Evolutionary conservation across 768 basidiomycete genomes (phyloP).

Genomic region (Tephrocybe rancida): DNA sequence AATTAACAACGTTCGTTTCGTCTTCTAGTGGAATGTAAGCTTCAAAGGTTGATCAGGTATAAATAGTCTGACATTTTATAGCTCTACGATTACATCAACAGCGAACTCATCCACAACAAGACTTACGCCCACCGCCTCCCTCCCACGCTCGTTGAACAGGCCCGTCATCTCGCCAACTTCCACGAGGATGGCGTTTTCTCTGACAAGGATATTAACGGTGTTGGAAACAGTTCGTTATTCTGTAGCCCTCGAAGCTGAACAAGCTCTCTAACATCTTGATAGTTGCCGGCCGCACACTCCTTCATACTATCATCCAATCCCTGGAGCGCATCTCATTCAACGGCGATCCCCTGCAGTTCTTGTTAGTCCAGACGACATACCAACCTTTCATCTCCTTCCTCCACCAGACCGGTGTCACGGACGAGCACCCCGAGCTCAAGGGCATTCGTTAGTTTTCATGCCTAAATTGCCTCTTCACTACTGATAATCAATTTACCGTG

Average conservation of each 20-base stretch:
- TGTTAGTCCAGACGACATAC: slow-evolving; percentile 81
- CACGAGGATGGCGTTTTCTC: slow-evolving; percentile 82
- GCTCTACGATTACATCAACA: slow-evolving; percentile 80
- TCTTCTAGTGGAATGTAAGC: slow-evolving; percentile 72
- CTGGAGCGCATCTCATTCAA: slow-evolving; percentile 81
- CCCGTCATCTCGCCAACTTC: slow-evolving; percentile 74
- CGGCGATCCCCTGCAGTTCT: slow-evolving; percentile 77
- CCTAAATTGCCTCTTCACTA: background rate
- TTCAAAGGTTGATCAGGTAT: background rate
- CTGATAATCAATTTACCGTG: slow-evolving; percentile 1
- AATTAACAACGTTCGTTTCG: slow-evolving; percentile 15
- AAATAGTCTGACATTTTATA: slow-evolving; percentile 27
- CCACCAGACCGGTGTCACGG: slow-evolving; percentile 67
- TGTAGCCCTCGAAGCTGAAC: background rate
- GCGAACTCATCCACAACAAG: slow-evolving; percentile 79
- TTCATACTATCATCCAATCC: slow-evolving; percentile 70
- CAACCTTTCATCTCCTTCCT: slow-evolving; percentile 91
- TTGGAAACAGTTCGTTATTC: slow-evolving; percentile 73
- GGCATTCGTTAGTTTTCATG: slow-evolving; percentile 60
- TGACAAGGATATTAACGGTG: slow-evolving; percentile 55
- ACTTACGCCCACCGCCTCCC: slow-evolving; percentile 79
- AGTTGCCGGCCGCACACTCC: slow-evolving; percentile 84
- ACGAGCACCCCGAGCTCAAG: slow-evolving; percentile 58
- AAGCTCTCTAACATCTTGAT: background rate
- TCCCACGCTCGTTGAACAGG: slow-evolving; percentile 76